Evolutionary conservation across 352 stramenopile genomes (phyloP).

Genomic region (Phytophthora sp.): DNA sequence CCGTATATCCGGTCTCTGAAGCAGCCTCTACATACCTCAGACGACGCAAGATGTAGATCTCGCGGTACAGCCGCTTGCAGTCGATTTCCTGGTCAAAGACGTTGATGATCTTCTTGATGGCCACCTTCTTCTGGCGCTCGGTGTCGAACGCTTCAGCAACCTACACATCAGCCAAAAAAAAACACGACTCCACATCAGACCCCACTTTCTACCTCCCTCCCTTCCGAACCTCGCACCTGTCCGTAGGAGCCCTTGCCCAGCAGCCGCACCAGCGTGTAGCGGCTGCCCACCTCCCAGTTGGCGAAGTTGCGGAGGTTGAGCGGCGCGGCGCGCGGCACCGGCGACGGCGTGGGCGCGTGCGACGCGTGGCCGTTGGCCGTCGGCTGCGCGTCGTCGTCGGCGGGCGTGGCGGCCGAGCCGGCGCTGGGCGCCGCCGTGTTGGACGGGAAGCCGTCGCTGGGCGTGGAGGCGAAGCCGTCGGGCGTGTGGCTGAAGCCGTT

Average conservation of each 20-base stretch:
- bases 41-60: slow-evolving; percentile 90
- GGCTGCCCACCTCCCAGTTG: slow-evolving; percentile 82
- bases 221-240: slow-evolving; percentile 47
- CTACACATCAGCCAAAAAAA: slow-evolving; percentile 15
- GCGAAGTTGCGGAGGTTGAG: slow-evolving; percentile 84
- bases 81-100: slow-evolving; percentile 90
- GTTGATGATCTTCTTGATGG: slow-evolving; percentile 91
- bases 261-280: slow-evolving; percentile 82
- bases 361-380: slow-evolving; percentile 33
- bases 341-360: slow-evolving; percentile 62
- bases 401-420: slow-evolving; percentile 25
- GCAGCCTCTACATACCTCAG: slow-evolving; percentile 49
- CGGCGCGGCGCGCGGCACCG: slow-evolving; percentile 66
- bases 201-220: neutral
- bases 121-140: slow-evolving; percentile 80
- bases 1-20: neutral
- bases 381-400: slow-evolving; percentile 33
- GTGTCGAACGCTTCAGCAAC: slow-evolving; percentile 85
- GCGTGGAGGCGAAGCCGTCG: slow-evolving; percentile 72
- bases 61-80: slow-evolving; percentile 86
- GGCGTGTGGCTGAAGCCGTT: slow-evolving; percentile 67
- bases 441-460: slow-evolving; percentile 46
- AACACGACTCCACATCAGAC: slow-evolving; percentile 11
- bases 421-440: slow-evolving; percentile 20
- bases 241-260: slow-evolving; percentile 88